phyloP scores from a whole-genome alignment of 148 eudicot species.

The Cornus controversa region DNA sequence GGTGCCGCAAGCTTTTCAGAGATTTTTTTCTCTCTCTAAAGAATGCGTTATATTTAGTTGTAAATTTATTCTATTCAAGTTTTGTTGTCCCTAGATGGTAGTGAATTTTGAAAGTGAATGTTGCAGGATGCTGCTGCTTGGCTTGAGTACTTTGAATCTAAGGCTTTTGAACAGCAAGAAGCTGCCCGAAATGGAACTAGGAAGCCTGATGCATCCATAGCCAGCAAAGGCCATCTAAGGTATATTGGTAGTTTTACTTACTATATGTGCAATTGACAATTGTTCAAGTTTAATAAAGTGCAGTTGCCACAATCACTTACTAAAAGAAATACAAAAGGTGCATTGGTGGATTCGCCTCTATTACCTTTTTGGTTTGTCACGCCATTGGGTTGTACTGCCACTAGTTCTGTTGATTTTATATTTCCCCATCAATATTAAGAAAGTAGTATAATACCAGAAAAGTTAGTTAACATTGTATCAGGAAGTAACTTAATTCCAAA shows the following conservation, averaged over 20 bases:
- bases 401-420: neutral
- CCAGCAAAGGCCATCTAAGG: conserved; percentile 99
- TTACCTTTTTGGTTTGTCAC: neutral
- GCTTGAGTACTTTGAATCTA: conserved; percentile 99
- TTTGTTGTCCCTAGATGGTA: neutral
- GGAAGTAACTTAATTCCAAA: neutral
- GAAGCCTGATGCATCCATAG: conserved; percentile 99
- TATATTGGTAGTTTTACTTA: conserved; percentile 29
- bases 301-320: too few species aligned
- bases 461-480: neutral
- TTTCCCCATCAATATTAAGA: neutral
- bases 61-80: neutral
- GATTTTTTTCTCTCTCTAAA: neutral
- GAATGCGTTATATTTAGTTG: neutral
- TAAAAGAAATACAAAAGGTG: too few species aligned
- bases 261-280: neutral
- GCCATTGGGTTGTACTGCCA: neutral
- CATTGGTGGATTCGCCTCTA: too few species aligned
- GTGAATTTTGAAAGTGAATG: conserved; percentile 11
- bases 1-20: neutral
- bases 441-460: neutral
- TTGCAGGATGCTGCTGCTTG: conserved; percentile 99
- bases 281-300: neutral
- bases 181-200: conserved; percentile 97
- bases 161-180: conserved; percentile 99